Percentiles rank a stretch among this genome's conserved stretches.
phyloP scores from a whole-genome alignment of 2,329 filamentous ascomycete species.

The Ophiocordyceps robertsii region DNA sequence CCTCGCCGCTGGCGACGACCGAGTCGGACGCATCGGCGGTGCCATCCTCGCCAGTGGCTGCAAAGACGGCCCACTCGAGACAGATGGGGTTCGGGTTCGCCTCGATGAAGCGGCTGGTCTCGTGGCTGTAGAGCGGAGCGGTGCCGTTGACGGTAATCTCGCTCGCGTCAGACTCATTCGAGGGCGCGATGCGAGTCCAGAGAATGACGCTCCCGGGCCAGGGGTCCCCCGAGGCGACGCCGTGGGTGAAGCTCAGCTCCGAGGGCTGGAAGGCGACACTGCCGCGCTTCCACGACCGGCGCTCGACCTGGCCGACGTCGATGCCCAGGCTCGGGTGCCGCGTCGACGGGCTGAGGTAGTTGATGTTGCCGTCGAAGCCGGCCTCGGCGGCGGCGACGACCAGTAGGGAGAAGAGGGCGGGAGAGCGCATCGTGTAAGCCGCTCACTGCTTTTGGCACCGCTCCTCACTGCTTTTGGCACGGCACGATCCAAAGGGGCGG shows the following conservation, averaged over 20 bases:
- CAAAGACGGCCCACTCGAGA: conserved; percentile 48
- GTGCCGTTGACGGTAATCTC: conserved; percentile 28
- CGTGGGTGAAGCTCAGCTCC: conserved; percentile 50
- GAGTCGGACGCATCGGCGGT: conserved; percentile 20
- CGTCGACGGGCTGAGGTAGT: conserved; percentile 54
- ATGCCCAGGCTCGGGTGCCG: conserved; percentile 51
- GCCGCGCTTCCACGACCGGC: conserved; percentile 31
- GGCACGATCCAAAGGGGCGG: no score
- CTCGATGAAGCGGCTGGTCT: conserved; percentile 32
- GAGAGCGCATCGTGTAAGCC: no score
- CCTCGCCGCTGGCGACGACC: conserved; percentile 41
- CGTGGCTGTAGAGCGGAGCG: conserved; percentile 30
- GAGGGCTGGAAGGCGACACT: conserved; percentile 28
- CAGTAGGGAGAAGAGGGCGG: conserved; percentile 1
- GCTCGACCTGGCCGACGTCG: conserved; percentile 46
- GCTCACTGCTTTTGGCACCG: no score
- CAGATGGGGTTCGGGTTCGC: conserved; percentile 43
- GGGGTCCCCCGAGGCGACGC: conserved; percentile 36
- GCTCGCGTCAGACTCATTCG: conserved; percentile 29
- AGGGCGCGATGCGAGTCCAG: conserved; percentile 34
- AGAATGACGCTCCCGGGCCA: conserved; percentile 44
- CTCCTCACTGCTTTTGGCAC: no score
- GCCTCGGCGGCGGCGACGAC: not conserved
- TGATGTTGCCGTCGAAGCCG: conserved; percentile 36
- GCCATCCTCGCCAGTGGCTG: conserved; percentile 23